phyloP scores from a whole-genome alignment of 306 rosid genomes.

The Prunus kanzakura region DNA sequence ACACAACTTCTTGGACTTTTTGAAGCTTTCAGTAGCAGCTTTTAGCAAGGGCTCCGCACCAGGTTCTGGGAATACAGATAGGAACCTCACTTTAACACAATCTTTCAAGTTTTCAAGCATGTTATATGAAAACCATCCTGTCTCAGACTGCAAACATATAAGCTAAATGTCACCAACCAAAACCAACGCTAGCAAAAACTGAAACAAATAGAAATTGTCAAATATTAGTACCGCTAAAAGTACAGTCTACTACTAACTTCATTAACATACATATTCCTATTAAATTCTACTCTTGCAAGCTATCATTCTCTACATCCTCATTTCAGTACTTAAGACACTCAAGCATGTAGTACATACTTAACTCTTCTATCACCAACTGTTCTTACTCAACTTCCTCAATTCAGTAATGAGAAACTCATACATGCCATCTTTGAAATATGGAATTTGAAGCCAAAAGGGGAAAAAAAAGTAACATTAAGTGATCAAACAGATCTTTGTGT shows the following conservation, averaged over 20 bases:
- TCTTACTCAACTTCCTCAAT: neutral
- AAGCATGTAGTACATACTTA: neutral
- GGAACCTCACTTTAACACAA: slow-evolving; percentile 65
- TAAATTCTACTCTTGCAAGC: neutral
- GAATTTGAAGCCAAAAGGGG: neutral
- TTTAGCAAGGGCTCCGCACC: slow-evolving; percentile 61
- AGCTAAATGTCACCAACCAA: too few relatives aligned
- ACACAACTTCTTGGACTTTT: slow-evolving; percentile 60
- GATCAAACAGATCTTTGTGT: neutral
- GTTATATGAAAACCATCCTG: too few relatives aligned
- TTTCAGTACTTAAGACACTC: neutral
- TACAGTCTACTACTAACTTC: neutral
- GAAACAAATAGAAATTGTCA: neutral
- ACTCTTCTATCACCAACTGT: neutral
- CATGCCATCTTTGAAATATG: neutral
- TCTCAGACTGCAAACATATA: too few relatives aligned
- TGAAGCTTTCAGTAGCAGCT: slow-evolving; percentile 66
- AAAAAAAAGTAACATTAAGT: neutral
- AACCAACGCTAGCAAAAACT: too few relatives aligned
- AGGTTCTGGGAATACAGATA: slow-evolving; percentile 62
- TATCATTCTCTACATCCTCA: neutral
- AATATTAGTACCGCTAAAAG: neutral
- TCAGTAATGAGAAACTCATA: too few relatives aligned
- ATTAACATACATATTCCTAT: neutral
- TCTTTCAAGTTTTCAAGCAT: slow-evolving; percentile 24